These are phyloP conservation scores for Pythium insidiosum DNA, from an alignment of 352 stramenopile species.

Conservation along the genomic window DNA sequence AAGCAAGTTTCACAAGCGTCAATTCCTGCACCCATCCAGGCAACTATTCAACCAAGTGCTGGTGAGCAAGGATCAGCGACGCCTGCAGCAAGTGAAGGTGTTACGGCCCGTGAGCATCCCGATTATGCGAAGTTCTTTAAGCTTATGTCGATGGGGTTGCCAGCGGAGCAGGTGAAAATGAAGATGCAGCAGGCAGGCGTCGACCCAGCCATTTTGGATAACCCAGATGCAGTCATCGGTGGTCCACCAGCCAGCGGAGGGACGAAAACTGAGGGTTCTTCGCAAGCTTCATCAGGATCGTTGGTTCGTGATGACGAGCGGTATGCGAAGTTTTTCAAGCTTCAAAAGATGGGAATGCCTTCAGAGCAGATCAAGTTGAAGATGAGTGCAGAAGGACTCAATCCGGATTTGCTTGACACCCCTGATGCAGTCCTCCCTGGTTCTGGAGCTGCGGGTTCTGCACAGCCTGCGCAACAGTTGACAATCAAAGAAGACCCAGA, in stretches of 20 bases:
- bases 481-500: conserved; percentile 89
- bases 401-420: conserved; percentile 88
- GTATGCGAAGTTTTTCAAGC: conserved; percentile 96
- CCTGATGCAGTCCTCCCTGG: conserved; percentile 75
- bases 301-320: conserved; percentile 68
- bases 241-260: conserved; percentile 8
- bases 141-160: conserved; percentile 70
- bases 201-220: conserved; percentile 56
- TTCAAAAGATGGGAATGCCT: conserved; percentile 94
- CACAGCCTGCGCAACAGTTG: conserved; percentile 19
- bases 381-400: conserved; percentile 90
- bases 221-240: conserved; percentile 58
- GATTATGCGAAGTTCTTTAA: conserved; percentile 83
- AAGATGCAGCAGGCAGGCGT: conserved; percentile 76
- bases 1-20: no score
- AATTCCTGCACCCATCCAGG: conserved; percentile 12
- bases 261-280: conserved; percentile 3
- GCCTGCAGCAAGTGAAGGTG: conserved; percentile 12
- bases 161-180: conserved; percentile 76
- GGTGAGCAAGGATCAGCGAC: conserved; percentile 7
- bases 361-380: conserved; percentile 92
- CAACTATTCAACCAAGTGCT: conserved; percentile 7
- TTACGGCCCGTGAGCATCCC: conserved; percentile 60
- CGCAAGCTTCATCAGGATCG: no score
- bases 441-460: conserved; percentile 9